These are phyloP conservation scores for Venustampulla echinocandica DNA, from an alignment of 495 filamentous ascomycete genomes.

Conservation along the genomic window DNA sequence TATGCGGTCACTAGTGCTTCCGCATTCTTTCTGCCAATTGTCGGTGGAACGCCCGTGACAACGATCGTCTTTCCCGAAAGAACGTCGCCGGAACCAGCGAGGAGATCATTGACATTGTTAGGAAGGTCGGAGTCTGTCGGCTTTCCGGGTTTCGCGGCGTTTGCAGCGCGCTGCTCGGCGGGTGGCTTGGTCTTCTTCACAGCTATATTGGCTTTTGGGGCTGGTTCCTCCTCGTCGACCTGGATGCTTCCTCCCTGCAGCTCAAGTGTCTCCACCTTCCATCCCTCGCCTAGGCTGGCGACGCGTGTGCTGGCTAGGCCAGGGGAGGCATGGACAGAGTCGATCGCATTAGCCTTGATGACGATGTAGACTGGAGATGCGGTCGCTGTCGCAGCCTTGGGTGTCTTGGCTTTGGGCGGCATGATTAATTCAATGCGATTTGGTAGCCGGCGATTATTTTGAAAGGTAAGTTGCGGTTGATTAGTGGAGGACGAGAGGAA, in stretches of 20 bases:
- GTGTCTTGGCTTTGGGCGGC: background rate
- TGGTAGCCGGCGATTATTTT: too few relatives aligned
- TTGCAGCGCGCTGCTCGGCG: slow-evolving; percentile 1
- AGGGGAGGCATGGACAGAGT: slow-evolving; percentile 6
- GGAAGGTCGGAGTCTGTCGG: background rate
- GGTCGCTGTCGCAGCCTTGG: background rate
- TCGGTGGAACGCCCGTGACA: slow-evolving; percentile 8
- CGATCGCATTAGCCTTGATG: slow-evolving; percentile 42
- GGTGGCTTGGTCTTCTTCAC: slow-evolving; percentile 5
- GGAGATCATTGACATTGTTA: slow-evolving; percentile 4
- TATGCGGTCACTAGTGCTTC: slow-evolving; percentile 6
- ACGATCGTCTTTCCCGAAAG: slow-evolving; percentile 3
- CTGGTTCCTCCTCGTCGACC: background rate
- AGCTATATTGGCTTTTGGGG: background rate
- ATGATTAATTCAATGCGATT: too few relatives aligned
- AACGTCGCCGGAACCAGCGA: background rate
- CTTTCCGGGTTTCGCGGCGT: background rate
- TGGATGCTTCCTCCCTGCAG: background rate
- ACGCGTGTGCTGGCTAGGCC: slow-evolving; percentile 3
- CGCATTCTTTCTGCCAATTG: slow-evolving; percentile 6
- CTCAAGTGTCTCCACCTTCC: background rate
- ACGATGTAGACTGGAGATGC: slow-evolving; percentile 48
- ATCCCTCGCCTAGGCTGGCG: background rate
- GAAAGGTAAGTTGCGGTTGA: background rate
- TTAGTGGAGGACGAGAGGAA: background rate